Base-by-base conservation (phyloP, 2,329 filamentous ascomycete genomes). In the Fusarium sp. region DNA sequence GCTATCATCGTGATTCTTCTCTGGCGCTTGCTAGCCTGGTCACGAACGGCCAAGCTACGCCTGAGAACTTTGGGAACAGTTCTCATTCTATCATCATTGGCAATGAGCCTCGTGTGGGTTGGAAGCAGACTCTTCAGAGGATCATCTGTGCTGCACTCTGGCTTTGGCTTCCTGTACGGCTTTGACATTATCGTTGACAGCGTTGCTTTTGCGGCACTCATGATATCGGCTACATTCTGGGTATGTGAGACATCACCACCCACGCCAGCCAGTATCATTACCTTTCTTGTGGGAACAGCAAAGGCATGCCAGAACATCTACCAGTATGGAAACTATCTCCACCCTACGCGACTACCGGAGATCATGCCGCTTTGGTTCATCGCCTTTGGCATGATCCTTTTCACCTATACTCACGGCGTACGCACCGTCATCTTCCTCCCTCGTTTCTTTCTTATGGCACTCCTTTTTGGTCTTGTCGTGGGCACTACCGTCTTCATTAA, bases 21-120 rank as follows among this genome's bases (percentile, higher is more conserved):
- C 4, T 88, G 86, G 86, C 82, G 85, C 36, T 78, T 86, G 6
- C 74, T 88, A 7, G 81, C 82, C 14, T 87, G 86, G 85, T 78
- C 83, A 1, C 80, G 83, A 40, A 86, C 84, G 0, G 82, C 83
- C 7, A 84, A 81, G 64, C 74, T 77, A 33, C 81, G 84, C 5
- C 74, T 88, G n/a, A 81, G 79, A 11, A 82, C 79, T 1, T 72
- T 88, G 10, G 80, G 82, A 7, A 75, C 76, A 4, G 78, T 86
- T 4, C 70, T 87, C 7, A 61, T 82, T 2, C 63, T 80, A 10
- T 80, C 84, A 1, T 79, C 84, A 0, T 31, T 83, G 4, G 78
- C 76, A 8, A 78, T 80, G 55, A 78, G 76, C 1, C 39, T 82
- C 5, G 57, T 84, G 24, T 82, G 81, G 75, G 40, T 81, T 17